These are phyloP conservation scores for Thraustochytrium sp. DNA, from an alignment of 352 stramenopile genomes.

Conservation along the genomic window DNA sequence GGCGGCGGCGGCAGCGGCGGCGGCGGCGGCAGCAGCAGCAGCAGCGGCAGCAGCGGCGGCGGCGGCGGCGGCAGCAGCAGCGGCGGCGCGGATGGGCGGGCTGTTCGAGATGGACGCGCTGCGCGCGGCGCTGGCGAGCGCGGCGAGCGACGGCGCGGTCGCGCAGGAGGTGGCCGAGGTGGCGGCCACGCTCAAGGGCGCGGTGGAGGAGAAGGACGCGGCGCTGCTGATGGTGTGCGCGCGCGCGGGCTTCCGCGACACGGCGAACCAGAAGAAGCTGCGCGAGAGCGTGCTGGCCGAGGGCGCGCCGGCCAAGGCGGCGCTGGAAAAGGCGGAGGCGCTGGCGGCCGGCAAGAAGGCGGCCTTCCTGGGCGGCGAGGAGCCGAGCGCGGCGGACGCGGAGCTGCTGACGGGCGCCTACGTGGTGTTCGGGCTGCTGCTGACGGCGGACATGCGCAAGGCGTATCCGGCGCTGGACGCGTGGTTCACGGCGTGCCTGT, in stretches of 20 bases:
- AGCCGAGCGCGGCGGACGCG: not conserved
- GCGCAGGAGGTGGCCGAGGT: not conserved
- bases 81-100: too few relatives aligned
- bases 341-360: not conserved
- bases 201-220: not conserved
- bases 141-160: not conserved
- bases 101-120: not conserved
- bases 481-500: not conserved
- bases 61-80: too few relatives aligned
- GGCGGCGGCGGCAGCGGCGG: too few relatives aligned
- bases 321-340: not conserved
- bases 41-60: too few relatives aligned
- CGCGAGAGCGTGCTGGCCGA: not conserved
- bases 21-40: too few relatives aligned
- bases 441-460: not conserved
- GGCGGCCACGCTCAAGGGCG: not conserved
- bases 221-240: not conserved
- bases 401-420: not conserved
- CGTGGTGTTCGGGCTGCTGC: not conserved
- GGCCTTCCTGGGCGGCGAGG: not conserved
- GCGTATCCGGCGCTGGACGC: not conserved
- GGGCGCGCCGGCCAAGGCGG: not conserved
- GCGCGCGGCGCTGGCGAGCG: not conserved
- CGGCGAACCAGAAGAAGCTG: not conserved
- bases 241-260: not conserved